Conservation (phyloP, 2,329 filamentous ascomycete genomes). For the Rhynchosporium graminicola region DNA sequence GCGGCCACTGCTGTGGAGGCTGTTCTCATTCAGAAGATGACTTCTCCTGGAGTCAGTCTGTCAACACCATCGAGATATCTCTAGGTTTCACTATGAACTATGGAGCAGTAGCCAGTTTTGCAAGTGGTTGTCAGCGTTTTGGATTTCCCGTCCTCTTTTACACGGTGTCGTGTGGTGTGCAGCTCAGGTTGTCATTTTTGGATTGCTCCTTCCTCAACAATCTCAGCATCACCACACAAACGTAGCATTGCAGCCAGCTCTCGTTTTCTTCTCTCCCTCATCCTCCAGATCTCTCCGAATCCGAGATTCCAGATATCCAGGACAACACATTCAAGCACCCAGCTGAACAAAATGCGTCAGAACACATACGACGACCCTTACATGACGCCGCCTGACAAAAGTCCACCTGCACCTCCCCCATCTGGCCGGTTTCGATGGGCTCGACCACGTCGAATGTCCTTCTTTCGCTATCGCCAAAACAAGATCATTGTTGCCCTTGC, state of each 20-base stretch:
- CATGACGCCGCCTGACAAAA: constrained; percentile 21
- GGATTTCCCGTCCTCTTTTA: neutral
- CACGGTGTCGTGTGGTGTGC: too few species aligned
- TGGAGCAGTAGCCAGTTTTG: too few species aligned
- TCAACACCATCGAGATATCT: too few species aligned
- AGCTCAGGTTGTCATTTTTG: too few species aligned
- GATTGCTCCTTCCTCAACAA: too few species aligned
- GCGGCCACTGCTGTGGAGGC: too few species aligned
- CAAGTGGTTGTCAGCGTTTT: neutral
- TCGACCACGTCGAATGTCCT: constrained; percentile 27
- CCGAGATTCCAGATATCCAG: too few species aligned
- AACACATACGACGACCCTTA: constrained; percentile 32
- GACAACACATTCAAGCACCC: neutral
- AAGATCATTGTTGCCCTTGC: constrained; percentile 23
- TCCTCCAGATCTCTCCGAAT: neutral
- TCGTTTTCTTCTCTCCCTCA: neutral
- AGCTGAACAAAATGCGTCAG: constrained; percentile 28
- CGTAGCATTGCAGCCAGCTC: too few species aligned
- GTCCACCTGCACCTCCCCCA: neutral
- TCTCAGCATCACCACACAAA: too few species aligned
- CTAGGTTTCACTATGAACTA: too few species aligned
- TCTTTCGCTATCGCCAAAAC: constrained; percentile 26
- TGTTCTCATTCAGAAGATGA: too few species aligned
- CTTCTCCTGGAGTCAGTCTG: too few species aligned
- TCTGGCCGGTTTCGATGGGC: constrained; percentile 28